A percentile compares a stretch with the other conserved stretches of the same genome.
Evolutionary conservation across 2,329 filamentous ascomycete genomes (phyloP).

Genomic region (Fusarium pilosicola): DNA sequence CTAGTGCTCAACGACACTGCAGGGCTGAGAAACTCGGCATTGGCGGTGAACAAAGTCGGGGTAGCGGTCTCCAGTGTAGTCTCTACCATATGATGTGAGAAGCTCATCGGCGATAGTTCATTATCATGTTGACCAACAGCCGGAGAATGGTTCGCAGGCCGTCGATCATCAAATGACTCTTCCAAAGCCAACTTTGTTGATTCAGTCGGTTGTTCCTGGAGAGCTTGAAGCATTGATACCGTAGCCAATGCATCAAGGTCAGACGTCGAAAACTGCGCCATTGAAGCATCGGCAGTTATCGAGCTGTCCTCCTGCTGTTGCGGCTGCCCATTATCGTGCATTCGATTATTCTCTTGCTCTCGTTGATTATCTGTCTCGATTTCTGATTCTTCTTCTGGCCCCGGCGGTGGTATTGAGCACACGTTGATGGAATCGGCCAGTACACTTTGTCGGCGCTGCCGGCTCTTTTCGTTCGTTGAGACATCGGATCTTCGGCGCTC

Average conservation of each 20-base stretch:
- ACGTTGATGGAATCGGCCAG: neutral
- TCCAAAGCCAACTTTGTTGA: neutral
- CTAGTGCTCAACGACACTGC: neutral
- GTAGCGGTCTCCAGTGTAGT: neutral
- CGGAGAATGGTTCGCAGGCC: fast-evolving
- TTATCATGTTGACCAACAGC: neutral
- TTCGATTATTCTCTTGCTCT: neutral
- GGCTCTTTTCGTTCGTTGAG: neutral
- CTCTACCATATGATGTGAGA: neutral
- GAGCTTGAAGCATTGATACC: neutral
- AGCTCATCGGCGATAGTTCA: neutral
- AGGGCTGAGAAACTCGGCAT: neutral
- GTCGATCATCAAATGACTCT: neutral
- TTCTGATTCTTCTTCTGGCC: neutral
- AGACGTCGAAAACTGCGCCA: neutral
- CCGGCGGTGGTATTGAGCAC: neutral
- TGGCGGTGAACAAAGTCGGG: neutral
- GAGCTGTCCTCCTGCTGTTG: neutral
- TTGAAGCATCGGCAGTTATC: neutral
- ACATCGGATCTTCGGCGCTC: neutral
- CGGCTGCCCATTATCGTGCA: fast-evolving
- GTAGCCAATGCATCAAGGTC: neutral
- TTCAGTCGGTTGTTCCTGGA: neutral
- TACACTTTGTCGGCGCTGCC: neutral
- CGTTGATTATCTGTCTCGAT: neutral